Evolutionary conservation across 495 filamentous ascomycete species (phyloP).

Genomic region (Penicilliopsis zonata): DNA sequence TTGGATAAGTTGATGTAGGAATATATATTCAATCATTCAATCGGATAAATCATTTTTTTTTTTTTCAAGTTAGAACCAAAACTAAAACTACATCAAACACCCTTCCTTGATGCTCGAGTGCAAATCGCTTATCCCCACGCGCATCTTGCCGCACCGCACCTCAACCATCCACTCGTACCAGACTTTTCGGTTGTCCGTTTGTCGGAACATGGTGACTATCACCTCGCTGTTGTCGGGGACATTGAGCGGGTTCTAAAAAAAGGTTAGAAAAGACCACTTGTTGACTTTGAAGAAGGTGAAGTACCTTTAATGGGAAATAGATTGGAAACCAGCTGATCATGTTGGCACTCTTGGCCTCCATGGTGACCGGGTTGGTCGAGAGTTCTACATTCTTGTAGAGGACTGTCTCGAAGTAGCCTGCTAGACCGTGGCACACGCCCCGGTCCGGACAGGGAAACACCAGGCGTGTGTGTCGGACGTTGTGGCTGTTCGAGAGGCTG

Average conservation of each 20-base stretch:
- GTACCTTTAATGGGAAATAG: conserved; percentile 90
- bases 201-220: conserved; percentile 84
- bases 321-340: conserved; percentile 99
- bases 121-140: conserved; percentile 67
- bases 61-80: not conserved
- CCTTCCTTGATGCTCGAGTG: conserved; percentile 84
- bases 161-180: conserved; percentile 99
- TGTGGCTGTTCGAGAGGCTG: conserved; percentile 66
- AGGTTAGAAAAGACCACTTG: conserved; percentile 3
- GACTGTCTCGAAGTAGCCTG: conserved; percentile 90
- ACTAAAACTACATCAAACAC: conserved; percentile 64
- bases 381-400: conserved; percentile 77
- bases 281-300: conserved; percentile 2
- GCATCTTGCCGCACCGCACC: conserved; percentile 40
- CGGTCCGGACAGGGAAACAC: conserved; percentile 59
- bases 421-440: conserved; percentile 83
- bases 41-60: too few relatives aligned
- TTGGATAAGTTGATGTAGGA: too few relatives aligned
- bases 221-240: conserved; percentile 75
- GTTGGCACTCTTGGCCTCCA: conserved; percentile 80
- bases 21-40: too few relatives aligned
- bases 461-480: conserved; percentile 62
- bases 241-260: conserved; percentile 65
- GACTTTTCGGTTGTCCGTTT: conserved; percentile 88
- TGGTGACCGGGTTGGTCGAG: conserved; percentile 84